Evolutionary conservation across 805 yeast genomes (phyloP), one percentile per base, ranked within the genome.

Genomic region (Starmerella etchellsii): DNA sequence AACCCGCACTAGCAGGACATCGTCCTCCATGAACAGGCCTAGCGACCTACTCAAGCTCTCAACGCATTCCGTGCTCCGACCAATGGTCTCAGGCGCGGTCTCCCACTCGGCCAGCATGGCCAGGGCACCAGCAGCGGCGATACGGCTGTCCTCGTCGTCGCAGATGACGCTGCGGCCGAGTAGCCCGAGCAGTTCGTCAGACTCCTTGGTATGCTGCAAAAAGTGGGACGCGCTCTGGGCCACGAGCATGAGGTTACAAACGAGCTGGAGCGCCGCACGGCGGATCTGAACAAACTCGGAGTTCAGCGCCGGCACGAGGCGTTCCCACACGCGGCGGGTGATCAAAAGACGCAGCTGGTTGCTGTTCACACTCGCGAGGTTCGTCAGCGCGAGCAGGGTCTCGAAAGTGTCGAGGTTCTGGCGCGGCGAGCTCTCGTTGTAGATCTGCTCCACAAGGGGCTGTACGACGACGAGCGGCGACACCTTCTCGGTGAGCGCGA

Each of bases 351-450:
- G 65, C 27, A 65, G 57, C 13, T 57, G 58, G 4, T 65, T 62
- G 10, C 63, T 63, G 32, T 62, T 63, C 2, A 66, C 44, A 0
- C 82, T 67, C 0, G 83, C 71, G 7, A 78, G 48, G 56, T 81
- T 81, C 1, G 88, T 81, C 23, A 81, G 63, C 0, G 87, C 82
- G 19, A 77, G 54, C 30, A 81, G 59, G 0, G 76, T 62, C 50
- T 76, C 79, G 48, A 68, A 70, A 18, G 68, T 65, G 37, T 64
- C 68, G 22, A 65, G 55, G 35, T 45, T 46, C 18, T 27, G 58
- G 6, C 54, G 39, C 13, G 41, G 50, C 3, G 58, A 47, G 22
- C 29, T 24, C 14, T 51, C 51, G 37, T 43, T 37, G 31, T 41
- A 40, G 25, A 64, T 47, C 42, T 55, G 60, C 4, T 32, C 43